These are phyloP conservation scores for Vicia sativa DNA, from an alignment of 306 rosid genomes.

Conservation along the genomic window DNA sequence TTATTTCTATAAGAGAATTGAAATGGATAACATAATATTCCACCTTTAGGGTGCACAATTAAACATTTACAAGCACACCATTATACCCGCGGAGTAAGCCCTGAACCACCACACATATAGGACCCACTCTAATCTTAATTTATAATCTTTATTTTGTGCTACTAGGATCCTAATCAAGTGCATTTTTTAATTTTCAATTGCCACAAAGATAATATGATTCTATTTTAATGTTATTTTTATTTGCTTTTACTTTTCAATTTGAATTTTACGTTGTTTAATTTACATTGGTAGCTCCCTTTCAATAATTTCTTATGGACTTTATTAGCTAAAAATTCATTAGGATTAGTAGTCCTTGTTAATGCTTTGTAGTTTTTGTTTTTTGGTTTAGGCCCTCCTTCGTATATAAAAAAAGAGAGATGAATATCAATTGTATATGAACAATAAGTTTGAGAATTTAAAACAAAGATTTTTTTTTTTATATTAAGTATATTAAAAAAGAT, in stretches of 20 bases:
- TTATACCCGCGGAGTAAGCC: conserved; percentile 31
- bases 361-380: too few species aligned
- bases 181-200: conserved; percentile 12
- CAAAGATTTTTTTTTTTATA: too few species aligned
- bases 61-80: not conserved
- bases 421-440: too few species aligned
- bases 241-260: not conserved
- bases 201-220: not conserved
- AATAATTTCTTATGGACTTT: not conserved
- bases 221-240: not conserved
- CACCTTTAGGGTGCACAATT: not conserved
- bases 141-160: not conserved
- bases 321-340: too few species aligned
- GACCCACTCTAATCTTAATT: conserved; percentile 19
- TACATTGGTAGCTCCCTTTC: not conserved
- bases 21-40: not conserved
- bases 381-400: too few species aligned
- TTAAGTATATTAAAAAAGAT: too few species aligned
- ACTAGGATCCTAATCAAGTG: not conserved
- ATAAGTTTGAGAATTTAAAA: too few species aligned
- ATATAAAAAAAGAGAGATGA: too few species aligned
- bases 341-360: too few species aligned
- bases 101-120: conserved; percentile 1
- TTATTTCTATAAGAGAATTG: not conserved
- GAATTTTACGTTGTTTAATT: not conserved